Conservation (phyloP, 2,329 filamentous ascomycete species). For the Chaetomiaceae sp. region DNA sequence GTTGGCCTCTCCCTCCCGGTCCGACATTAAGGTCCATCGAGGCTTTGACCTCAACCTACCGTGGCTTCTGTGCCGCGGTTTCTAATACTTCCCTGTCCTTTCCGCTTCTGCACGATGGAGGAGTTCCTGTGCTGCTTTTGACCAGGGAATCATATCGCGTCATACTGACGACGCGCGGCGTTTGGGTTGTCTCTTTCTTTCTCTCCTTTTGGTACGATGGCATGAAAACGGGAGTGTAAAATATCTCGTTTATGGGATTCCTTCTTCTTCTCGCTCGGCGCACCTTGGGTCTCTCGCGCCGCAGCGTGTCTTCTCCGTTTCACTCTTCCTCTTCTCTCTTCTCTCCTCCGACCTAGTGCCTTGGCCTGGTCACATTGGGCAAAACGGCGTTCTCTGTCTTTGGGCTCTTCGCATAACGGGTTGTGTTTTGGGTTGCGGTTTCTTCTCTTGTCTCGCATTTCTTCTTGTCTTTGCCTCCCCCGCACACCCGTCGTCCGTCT, state of each 20-base stretch:
- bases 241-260: background rate
- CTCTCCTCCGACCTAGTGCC: no score
- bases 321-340: no score
- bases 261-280: constrained; percentile 4
- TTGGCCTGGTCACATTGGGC: background rate
- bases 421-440: background rate
- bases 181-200: no score
- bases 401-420: no score
- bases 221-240: constrained; percentile 12
- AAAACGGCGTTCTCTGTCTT: constrained; percentile 3
- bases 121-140: background rate
- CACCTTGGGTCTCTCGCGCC: background rate
- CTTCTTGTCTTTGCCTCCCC: no score
- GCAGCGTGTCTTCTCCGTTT: background rate
- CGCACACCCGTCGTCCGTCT: no score
- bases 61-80: no score
- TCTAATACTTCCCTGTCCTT: constrained; percentile 2
- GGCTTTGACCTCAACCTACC: no score
- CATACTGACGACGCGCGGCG: constrained; percentile 3
- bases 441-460: no score
- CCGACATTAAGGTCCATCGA: no score
- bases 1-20: no score
- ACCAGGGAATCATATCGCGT: background rate
- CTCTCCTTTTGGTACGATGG: background rate
- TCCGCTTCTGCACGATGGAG: no score